Evolutionary conservation across 441 rosid genomes (phyloP).

Genomic region (Syzygium malaccense): DNA sequence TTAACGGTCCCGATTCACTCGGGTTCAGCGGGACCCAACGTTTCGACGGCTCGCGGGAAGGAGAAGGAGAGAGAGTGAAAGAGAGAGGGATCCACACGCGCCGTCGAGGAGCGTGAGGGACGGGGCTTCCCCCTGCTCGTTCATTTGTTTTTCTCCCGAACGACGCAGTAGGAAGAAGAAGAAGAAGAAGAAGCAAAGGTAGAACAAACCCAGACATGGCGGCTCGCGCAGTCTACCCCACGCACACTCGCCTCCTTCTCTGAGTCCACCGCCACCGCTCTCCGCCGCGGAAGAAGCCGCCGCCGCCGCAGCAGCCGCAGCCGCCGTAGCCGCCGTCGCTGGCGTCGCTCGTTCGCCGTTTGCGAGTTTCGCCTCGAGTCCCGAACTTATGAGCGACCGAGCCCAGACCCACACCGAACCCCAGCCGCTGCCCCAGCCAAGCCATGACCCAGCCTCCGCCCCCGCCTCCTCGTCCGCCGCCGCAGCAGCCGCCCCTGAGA

Average conservation of each 20-base stretch:
- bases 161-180: neutral
- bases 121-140: neutral
- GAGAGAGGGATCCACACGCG: too few relatives aligned
- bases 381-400: conserved; percentile 66
- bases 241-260: neutral
- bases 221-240: neutral
- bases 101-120: too few relatives aligned
- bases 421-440: conserved; percentile 12
- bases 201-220: neutral
- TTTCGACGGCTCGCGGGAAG: too few relatives aligned
- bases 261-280: neutral
- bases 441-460: conserved; percentile 18
- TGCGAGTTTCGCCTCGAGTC: neutral
- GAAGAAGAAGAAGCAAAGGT: neutral
- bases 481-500: conserved; percentile 16
- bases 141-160: neutral
- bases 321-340: neutral
- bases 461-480: conserved; percentile 6
- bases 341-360: conserved; percentile 2
- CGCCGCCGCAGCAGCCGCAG: neutral
- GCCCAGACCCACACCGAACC: conserved; percentile 17
- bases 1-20: too few relatives aligned
- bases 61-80: too few relatives aligned
- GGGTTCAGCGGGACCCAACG: too few relatives aligned
- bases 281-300: neutral